Base-by-base conservation (phyloP, 2,329 filamentous ascomycete genomes). In the Lecanoromycetidae sp. region DNA sequence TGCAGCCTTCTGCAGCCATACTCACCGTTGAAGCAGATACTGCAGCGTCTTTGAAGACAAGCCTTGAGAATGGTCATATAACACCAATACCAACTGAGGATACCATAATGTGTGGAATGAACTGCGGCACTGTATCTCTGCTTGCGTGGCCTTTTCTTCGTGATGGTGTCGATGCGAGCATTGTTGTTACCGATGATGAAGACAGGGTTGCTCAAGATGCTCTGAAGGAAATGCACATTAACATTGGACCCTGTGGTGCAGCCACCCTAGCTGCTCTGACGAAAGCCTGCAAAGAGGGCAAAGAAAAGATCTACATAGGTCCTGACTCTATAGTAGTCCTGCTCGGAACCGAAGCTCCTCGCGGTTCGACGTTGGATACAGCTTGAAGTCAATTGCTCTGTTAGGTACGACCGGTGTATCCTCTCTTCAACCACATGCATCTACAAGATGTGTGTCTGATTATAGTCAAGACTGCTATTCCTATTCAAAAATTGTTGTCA, bases 101-200 rank as follows among this genome's bases (percentile, higher is more conserved):
- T 2, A 86, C 80, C 0, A 84, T 84, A 55, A 87, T 87, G 82
- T 71, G 73, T 32, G 83, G 82, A 0, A 75, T 87, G 66, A 78
- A 84, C 54, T 87, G 82, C 51, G 82, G 81, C 0, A 84, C 79
- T 0, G 69, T 83, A 0, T 84, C 81, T 0, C 67, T 67, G 0
- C 76, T 72, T 0, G 79, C 82, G 0, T 88, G 81, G 79, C 69
- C 76, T 0, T 58, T 77, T 0, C 59, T 88, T 3, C 61, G 66
- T 6, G 58, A 65, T 0, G 74, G 78, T 0, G 70, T 85, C 0
- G 77, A 84, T 62, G 75, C 71, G 1, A 74, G 72, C 44, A 61
- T 80, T 0, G 74, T 72, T 0, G 70, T 87, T 0, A 75, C 72
- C 0, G 82, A 84, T 53, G 59, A 61, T 10, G 79, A 87, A 50